A percentile compares a stretch with the other conserved stretches of the same genome.
phyloP scores from a whole-genome alignment of 192 early-diverging fungal genomes.

The Backusella macrospora region DNA sequence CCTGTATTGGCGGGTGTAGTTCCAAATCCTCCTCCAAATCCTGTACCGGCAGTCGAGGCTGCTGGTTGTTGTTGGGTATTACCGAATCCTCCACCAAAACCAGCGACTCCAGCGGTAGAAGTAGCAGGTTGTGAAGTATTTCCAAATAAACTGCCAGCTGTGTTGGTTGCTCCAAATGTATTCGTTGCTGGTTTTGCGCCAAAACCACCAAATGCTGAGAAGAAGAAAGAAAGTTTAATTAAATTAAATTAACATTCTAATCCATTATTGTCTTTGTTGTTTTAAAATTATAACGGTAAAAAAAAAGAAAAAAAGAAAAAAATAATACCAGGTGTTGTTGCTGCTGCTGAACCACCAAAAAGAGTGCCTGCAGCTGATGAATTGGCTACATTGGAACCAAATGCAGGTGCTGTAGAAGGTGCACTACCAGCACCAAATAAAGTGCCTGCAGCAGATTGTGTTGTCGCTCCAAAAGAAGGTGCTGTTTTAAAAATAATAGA shows the following conservation, averaged over 20 bases:
- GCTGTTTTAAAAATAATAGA: background rate
- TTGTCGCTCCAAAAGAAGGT: constrained; percentile 12
- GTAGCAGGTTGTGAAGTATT: background rate
- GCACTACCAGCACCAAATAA: constrained; percentile 17
- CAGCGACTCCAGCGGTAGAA: background rate
- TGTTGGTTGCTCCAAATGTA: constrained; percentile 15
- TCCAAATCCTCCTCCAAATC: constrained; percentile 18
- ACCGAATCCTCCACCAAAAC: constrained; percentile 12
- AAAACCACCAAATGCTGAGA: constrained; percentile 1
- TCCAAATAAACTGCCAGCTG: background rate
- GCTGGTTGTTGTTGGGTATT: background rate
- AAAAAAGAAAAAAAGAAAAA: background rate
- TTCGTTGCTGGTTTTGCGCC: background rate
- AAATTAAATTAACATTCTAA: background rate
- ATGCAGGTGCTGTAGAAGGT: constrained; percentile 13
- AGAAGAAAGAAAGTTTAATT: background rate
- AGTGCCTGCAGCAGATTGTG: constrained; percentile 17
- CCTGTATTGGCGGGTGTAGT: background rate
- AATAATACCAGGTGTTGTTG: constrained; percentile 1
- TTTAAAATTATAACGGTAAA: background rate
- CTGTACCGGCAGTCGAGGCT: background rate
- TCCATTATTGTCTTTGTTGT: background rate
- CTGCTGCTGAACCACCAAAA: constrained; percentile 10
- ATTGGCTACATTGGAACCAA: constrained; percentile 12
- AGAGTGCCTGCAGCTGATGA: constrained; percentile 16